Evolutionary conservation across 306 rosid species (phyloP), one percentile per base, ranked within the genome.

Genomic region (Acacia crassicarpa): DNA sequence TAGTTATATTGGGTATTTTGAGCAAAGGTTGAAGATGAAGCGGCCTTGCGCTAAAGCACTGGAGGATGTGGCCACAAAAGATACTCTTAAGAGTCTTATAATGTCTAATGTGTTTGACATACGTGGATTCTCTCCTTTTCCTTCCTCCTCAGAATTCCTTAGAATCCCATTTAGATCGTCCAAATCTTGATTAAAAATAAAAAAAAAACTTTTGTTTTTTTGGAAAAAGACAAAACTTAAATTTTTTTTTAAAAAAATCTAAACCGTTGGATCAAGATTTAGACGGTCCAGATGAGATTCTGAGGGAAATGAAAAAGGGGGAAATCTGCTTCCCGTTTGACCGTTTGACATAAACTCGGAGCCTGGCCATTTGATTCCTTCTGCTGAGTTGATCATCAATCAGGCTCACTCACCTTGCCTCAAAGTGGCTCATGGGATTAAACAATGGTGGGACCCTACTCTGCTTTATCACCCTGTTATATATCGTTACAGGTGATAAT

Each of bases 1-100:
- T 0, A 84, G 65, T 40, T 87, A 87, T 58, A 69, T 84, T 6
- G 76, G 74, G 54, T 87, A 87, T 71, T 87, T 87, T 12, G 80
- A 49, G 54, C 68, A 71, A 7, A 68, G 87, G 82, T 38, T 61
- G 76, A 84, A 67, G 66, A 68, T 86, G 87, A 27, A 68, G 70
- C 0, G 30, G 38, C 44, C 74, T n/a, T 85, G 87, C 48, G 73
- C 62, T 9, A 76, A 43, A 38, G 23, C 16, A 1, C 53, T 78
- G 16, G 87, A 79, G 72, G 75, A n/a, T 44, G 4, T 68, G 30
- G 90, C 90, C 3, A 70, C 76, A 1, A 73, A 23, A 58, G 44
- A 27, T 48, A 72, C 81, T 4, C n/a, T 74, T 3, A 45, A 8
- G 74, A 75, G 79, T 40, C 15, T 81, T 8, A 6, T 81, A 1